These are phyloP conservation scores for Evansstolkia leycettana DNA, from an alignment of 495 filamentous ascomycete genomes.

Conservation along the genomic window DNA sequence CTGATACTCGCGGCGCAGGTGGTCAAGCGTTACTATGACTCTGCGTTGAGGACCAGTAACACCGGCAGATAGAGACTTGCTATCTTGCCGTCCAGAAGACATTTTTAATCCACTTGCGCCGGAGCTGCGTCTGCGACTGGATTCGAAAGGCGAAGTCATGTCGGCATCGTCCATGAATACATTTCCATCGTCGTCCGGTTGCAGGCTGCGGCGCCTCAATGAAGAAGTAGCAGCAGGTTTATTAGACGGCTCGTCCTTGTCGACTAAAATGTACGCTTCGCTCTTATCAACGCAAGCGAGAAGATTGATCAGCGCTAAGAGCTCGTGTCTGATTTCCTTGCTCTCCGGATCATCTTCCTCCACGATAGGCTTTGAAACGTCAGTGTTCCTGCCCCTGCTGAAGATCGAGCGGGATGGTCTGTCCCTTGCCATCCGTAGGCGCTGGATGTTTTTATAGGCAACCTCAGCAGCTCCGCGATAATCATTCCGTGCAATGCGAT, in stretches of 20 bases:
- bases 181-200: conserved; percentile 29
- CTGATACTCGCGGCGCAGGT: conserved; percentile 76
- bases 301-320: conserved; percentile 78
- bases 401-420: conserved; percentile 27
- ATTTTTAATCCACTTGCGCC: conserved; percentile 1
- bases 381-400: conserved; percentile 27
- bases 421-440: conserved; percentile 39
- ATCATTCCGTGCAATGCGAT: conserved; percentile 70
- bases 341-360: conserved; percentile 42
- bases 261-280: conserved; percentile 60
- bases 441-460: conserved; percentile 52
- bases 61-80: conserved; percentile 15
- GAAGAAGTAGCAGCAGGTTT: conserved; percentile 2
- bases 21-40: conserved; percentile 64
- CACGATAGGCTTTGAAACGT: conserved; percentile 42
- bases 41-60: conserved; percentile 16
- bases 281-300: conserved; percentile 70
- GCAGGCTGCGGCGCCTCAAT: conserved; percentile 12
- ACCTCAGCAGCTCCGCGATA: conserved; percentile 80
- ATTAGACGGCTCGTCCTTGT: conserved; percentile 19
- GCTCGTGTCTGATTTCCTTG: conserved; percentile 46
- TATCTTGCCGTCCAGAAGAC: conserved; percentile 9
- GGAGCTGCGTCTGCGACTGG: conserved; percentile 4
- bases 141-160: not conserved
- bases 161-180: conserved; percentile 30